phyloP scores from a whole-genome alignment of 768 basidiomycete species.

The Pleurotus giganteus region DNA sequence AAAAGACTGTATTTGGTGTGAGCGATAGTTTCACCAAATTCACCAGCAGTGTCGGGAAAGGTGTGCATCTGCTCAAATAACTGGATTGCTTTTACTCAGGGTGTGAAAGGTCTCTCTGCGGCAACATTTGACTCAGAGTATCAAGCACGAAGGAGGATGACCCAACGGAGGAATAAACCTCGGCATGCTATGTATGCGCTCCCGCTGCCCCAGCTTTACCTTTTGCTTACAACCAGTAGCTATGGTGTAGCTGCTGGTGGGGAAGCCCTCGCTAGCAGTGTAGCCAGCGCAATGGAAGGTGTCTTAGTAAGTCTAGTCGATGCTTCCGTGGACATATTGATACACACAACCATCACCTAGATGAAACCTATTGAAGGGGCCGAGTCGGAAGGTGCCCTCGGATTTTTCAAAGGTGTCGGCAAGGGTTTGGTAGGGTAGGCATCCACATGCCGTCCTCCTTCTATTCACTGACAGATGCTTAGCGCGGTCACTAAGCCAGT shows the following conservation, averaged over 20 bases:
- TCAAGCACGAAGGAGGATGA: slow-evolving; percentile 84
- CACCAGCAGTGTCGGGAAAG: slow-evolving; percentile 96
- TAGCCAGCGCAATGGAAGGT: slow-evolving; percentile 95
- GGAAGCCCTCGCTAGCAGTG: slow-evolving; percentile 89
- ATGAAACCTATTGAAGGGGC: slow-evolving; percentile 98
- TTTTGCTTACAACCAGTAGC: slow-evolving; percentile 32
- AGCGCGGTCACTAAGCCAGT: slow-evolving; percentile 96
- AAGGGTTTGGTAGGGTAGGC: slow-evolving; percentile 91
- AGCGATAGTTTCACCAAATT: slow-evolving; percentile 98
- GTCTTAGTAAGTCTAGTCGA: slow-evolving; percentile 58
- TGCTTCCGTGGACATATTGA: background rate
- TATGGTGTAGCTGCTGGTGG: slow-evolving; percentile 97
- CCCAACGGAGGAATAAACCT: slow-evolving; percentile 89
- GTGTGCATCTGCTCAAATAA: slow-evolving; percentile 30
- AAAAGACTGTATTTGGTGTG: slow-evolving; percentile 97
- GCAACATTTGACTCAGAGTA: slow-evolving; percentile 97
- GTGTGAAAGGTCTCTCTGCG: slow-evolving; percentile 76
- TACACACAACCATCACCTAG: slow-evolving; percentile 36
- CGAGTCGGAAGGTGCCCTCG: slow-evolving; percentile 88
- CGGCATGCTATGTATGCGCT: slow-evolving; percentile 86
- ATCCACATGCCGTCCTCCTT: background rate
- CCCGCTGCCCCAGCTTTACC: background rate
- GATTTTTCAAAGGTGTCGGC: slow-evolving; percentile 98
- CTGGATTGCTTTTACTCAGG: background rate
- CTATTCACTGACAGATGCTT: slow-evolving; percentile 5